Percentiles rank a stretch among this genome's conserved stretches.
phyloP scores from a whole-genome alignment of 768 basidiomycete genomes.

The Calvatia gigantea region DNA sequence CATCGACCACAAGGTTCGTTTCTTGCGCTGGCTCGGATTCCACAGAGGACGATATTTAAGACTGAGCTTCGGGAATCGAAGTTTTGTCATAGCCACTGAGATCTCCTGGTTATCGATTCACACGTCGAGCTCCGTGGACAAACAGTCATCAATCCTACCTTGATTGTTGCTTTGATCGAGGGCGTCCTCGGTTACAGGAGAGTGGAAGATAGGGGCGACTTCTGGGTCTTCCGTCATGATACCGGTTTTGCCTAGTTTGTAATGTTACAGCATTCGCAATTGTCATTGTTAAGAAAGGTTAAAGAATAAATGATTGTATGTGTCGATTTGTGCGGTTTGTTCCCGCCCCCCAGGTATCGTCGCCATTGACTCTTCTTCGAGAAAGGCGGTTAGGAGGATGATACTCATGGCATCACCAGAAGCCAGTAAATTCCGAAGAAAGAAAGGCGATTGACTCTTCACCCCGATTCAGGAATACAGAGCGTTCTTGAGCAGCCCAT shows the following conservation, averaged over 20 bases:
- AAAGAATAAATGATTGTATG: too few relatives aligned
- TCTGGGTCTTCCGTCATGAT: constrained; percentile 28
- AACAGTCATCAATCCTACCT: constrained; percentile 29
- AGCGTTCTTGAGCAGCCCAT: too few relatives aligned
- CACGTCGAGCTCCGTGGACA: constrained; percentile 13
- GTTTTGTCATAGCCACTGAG: constrained; percentile 30
- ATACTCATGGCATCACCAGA: too few relatives aligned
- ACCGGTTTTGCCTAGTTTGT: constrained; percentile 21
- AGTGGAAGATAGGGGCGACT: constrained; percentile 27
- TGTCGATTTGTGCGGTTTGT: too few relatives aligned
- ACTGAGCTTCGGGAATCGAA: constrained; percentile 30
- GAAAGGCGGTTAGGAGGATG: too few relatives aligned
- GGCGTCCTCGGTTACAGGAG: constrained; percentile 34
- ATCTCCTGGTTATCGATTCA: constrained; percentile 30
- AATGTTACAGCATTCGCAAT: too few relatives aligned
- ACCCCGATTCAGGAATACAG: too few relatives aligned
- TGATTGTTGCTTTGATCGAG: constrained; percentile 36
- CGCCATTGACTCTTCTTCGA: too few relatives aligned
- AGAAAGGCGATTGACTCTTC: too few relatives aligned
- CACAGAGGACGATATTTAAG: constrained; percentile 28
- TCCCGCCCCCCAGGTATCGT: too few relatives aligned
- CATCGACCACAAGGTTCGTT: not conserved
- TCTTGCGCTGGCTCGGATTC: not conserved
- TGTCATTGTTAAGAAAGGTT: too few relatives aligned
- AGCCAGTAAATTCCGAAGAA: too few relatives aligned